Conservation (phyloP, 495 filamentous ascomycete species). For the Penicillium roqueforti region DNA sequence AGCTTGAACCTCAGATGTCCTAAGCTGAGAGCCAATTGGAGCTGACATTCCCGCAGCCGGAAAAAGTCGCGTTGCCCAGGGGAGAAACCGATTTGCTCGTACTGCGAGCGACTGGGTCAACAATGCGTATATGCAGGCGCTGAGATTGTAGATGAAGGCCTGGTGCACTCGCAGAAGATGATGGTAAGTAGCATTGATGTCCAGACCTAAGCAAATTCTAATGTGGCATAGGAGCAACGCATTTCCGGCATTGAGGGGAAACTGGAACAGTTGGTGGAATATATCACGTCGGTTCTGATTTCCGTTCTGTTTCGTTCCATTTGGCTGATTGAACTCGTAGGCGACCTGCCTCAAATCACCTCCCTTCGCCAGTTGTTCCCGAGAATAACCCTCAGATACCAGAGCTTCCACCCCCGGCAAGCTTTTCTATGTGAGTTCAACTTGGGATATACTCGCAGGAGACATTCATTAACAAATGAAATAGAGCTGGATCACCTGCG, state of each 20-base stretch:
- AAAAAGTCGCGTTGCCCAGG: slow-evolving; percentile 45
- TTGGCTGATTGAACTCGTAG: slow-evolving; percentile 1
- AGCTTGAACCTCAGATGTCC: neutral
- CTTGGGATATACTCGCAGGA: neutral
- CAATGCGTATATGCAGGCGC: slow-evolving; percentile 32
- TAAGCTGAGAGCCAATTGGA: neutral
- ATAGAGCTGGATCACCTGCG: slow-evolving; percentile 4
- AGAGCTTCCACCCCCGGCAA: neutral
- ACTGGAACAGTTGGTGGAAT: slow-evolving; percentile 31
- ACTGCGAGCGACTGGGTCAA: slow-evolving; percentile 38
- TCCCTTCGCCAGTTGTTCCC: neutral
- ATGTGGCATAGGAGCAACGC: slow-evolving; percentile 30
- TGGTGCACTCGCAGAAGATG: slow-evolving; percentile 18
- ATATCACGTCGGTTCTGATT: slow-evolving; percentile 18
- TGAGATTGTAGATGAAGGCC: slow-evolving; percentile 23
- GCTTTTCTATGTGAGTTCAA: neutral
- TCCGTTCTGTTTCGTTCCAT: neutral
- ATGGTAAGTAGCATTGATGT: neutral
- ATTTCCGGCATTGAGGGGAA: slow-evolving; percentile 35
- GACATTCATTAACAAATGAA: neutral
- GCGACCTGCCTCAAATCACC: neutral
- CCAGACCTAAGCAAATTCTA: neutral
- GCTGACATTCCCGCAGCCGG: slow-evolving; percentile 21
- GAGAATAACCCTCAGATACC: neutral
- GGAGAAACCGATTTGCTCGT: slow-evolving; percentile 41